Conservation (phyloP, 163 green algal species). For the Chlorella variabilis region DNA sequence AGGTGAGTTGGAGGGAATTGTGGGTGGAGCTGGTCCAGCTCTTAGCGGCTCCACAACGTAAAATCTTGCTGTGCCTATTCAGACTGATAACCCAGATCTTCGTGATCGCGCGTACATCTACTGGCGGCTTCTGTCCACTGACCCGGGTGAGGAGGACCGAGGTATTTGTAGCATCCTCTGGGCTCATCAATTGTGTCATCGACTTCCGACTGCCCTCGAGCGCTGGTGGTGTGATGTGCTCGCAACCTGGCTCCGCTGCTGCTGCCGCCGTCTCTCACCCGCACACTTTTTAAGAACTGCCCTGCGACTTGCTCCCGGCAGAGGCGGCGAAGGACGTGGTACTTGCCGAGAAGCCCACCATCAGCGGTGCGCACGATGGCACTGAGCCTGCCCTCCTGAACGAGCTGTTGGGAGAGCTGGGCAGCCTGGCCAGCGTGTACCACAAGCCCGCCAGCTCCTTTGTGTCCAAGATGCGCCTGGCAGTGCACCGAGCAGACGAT, state of each 20-base stretch:
- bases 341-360: slow-evolving; percentile 93
- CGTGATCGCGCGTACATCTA: slow-evolving; percentile 98
- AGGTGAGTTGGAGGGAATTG: not conserved
- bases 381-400: slow-evolving; percentile 87
- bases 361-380: slow-evolving; percentile 74
- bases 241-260: no score
- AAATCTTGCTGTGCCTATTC: no score
- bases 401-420: slow-evolving; percentile 85
- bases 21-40: no score
- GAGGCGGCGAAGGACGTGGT: slow-evolving; percentile 95
- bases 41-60: no score
- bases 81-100: slow-evolving; percentile 98
- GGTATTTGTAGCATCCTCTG: no score
- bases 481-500: slow-evolving; percentile 76
- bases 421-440: slow-evolving; percentile 92
- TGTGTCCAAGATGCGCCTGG: slow-evolving; percentile 72
- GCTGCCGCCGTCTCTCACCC: no score
- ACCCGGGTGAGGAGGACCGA: slow-evolving; percentile 76
- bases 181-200: no score
- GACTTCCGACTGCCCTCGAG: no score
- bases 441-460: slow-evolving; percentile 91
- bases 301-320: not conserved
- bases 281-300: not conserved
- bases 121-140: slow-evolving; percentile 97
- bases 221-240: no score